Evolutionary conservation across 805 yeast genomes (phyloP).

Genomic region (Tetrapisispora arboricola): DNA sequence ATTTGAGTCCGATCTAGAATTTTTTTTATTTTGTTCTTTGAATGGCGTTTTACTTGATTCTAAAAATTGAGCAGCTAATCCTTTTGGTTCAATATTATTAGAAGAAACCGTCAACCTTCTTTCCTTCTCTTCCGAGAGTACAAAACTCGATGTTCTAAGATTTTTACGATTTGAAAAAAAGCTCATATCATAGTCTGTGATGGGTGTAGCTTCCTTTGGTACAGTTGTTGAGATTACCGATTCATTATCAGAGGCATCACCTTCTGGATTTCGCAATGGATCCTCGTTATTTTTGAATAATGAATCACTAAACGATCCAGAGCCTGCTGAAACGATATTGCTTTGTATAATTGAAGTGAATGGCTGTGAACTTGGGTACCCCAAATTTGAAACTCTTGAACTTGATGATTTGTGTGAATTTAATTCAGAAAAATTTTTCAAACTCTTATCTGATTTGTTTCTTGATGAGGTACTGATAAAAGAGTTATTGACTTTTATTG

Average conservation of each 20-base stretch:
- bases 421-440: background rate
- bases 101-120: background rate
- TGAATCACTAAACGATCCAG: slow-evolving; percentile 19
- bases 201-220: background rate
- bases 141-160: background rate
- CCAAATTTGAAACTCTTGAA: background rate
- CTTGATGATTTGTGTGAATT: background rate
- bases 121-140: background rate
- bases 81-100: slow-evolving; percentile 13
- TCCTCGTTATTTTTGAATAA: slow-evolving; percentile 8
- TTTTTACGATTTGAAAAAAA: background rate
- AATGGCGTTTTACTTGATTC: slow-evolving; percentile 16
- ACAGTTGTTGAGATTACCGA: background rate
- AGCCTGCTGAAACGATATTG: slow-evolving; percentile 13
- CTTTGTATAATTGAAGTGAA: background rate
- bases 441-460: background rate
- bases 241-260: background rate
- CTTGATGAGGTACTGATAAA: background rate
- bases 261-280: background rate
- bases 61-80: slow-evolving; percentile 22
- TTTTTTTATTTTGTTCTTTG: slow-evolving; percentile 3
- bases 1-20: too few relatives aligned
- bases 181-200: background rate
- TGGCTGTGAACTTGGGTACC: background rate
- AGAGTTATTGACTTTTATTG: background rate